Evolutionary conservation across 371 early-diverging fungal genomes (phyloP).

Genomic region (Zopfochytrium polystomum): DNA sequence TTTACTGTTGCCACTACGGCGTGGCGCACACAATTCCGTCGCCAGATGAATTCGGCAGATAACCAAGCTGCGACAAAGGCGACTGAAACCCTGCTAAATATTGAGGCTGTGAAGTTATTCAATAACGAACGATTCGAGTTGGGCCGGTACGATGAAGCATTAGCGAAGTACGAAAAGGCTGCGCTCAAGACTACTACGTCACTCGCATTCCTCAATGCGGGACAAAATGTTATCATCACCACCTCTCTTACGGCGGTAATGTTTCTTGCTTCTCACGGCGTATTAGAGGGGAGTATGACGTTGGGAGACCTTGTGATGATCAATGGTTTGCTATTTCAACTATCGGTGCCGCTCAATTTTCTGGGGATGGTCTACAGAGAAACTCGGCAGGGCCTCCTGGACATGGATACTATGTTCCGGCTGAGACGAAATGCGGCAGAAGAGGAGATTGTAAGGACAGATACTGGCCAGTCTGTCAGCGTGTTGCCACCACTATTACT

Average conservation of each 20-base stretch:
- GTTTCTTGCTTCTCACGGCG: conserved; percentile 87
- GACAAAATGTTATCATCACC: conserved; percentile 90
- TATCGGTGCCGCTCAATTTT: conserved; percentile 90
- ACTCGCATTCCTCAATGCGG: conserved; percentile 86
- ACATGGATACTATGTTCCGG: conserved; percentile 93
- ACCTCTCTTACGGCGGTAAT: conserved; percentile 86
- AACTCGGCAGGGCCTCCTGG: conserved; percentile 85
- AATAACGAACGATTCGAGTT: conserved; percentile 87
- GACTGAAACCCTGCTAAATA: conserved; percentile 90
- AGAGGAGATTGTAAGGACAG: conserved; percentile 23
- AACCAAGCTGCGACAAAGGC: conserved; percentile 88
- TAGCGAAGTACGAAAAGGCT: conserved; percentile 84
- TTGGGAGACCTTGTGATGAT: conserved; percentile 97
- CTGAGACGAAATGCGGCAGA: conserved; percentile 66
- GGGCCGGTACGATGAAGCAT: conserved; percentile 75
- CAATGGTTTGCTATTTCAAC: conserved; percentile 85
- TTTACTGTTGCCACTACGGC: conserved; percentile 83
- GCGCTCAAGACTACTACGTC: conserved; percentile 87
- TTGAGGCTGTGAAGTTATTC: conserved; percentile 77
- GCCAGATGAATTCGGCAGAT: conserved; percentile 89
- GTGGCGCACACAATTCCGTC: conserved; percentile 70
- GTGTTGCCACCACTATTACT: conserved; percentile 9
- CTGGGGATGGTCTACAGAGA: conserved; percentile 96
- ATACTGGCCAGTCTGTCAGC: too few species aligned
- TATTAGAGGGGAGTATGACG: conserved; percentile 77